A percentile compares a stretch with the other conserved stretches of the same genome.
Conservation (phyloP, 345 rosid genomes). For the Populus ilicifolia region DNA sequence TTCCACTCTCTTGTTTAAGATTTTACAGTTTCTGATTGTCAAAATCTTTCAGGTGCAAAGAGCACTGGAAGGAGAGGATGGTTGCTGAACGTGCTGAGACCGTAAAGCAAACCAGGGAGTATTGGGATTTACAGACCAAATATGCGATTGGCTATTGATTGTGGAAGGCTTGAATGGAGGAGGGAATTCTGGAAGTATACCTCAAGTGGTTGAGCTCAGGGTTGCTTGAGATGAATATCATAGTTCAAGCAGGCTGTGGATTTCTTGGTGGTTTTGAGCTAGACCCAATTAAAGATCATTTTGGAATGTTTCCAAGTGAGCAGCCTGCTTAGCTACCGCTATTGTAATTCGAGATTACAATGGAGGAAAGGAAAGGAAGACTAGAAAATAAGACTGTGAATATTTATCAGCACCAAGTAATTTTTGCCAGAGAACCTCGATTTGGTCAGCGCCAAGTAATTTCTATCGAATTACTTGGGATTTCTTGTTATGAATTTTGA, state of each 20-base stretch:
- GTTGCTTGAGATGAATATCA: neutral
- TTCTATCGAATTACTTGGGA: neutral
- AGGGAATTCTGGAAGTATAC: neutral
- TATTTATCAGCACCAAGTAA: neutral
- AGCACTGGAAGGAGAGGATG: slow-evolving; percentile 68
- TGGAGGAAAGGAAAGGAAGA: neutral
- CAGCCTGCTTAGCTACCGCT: too few species aligned
- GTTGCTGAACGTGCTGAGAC: slow-evolving; percentile 51
- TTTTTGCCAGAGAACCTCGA: neutral
- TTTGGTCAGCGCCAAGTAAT: neutral
- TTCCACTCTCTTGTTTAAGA: neutral
- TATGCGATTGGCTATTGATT: slow-evolving; percentile 53
- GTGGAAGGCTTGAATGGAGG: neutral
- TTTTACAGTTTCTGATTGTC: neutral
- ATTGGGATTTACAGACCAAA: slow-evolving; percentile 67
- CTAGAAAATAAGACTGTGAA: neutral
- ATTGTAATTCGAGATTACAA: too few species aligned
- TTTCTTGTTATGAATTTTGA: neutral
- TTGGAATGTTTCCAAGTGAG: too few species aligned
- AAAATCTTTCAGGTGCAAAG: slow-evolving; percentile 53
- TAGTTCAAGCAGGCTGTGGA: neutral
- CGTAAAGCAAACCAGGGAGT: slow-evolving; percentile 68
- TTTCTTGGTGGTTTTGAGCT: neutral
- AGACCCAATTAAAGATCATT: neutral
- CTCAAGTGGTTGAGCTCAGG: neutral